Evolutionary conservation across 2,329 filamentous ascomycete species (phyloP).

Genomic region (Cercospora sp.): DNA sequence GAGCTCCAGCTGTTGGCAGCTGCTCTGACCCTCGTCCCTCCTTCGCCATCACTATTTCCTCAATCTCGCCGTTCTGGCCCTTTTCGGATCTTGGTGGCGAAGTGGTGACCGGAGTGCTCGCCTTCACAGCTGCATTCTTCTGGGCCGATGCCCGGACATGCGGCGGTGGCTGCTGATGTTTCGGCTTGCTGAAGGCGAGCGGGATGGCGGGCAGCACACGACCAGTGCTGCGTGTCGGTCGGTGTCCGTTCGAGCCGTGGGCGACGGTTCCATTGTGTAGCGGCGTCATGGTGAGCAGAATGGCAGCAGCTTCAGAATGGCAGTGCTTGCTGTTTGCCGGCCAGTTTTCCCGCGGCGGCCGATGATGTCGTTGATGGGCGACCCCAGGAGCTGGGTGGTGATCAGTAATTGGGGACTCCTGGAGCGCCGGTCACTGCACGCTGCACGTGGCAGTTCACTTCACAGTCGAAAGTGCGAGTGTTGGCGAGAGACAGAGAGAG

Average conservation of each 20-base stretch:
- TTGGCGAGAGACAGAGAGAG: neutral
- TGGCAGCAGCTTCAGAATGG: neutral
- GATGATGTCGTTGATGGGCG: conserved; percentile 3
- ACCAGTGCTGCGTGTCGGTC: conserved; percentile 21
- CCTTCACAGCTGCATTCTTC: conserved; percentile 7
- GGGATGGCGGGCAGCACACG: conserved; percentile 38
- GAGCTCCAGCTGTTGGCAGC: neutral
- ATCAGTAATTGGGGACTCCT: conserved; percentile 25
- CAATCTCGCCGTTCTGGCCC: conserved; percentile 3
- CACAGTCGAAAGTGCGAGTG: conserved; percentile 2
- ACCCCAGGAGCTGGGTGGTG: conserved; percentile 15
- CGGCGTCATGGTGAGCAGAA: conserved; percentile 26
- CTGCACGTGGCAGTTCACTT: conserved; percentile 6
- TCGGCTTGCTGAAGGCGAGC: conserved; percentile 33
- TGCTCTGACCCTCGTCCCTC: neutral
- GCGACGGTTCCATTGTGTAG: conserved; percentile 18
- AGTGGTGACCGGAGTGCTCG: conserved; percentile 2
- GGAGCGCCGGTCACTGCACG: conserved; percentile 25
- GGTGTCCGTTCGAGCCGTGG: conserved; percentile 20
- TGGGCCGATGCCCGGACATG: conserved; percentile 22
- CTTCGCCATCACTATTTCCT: neutral
- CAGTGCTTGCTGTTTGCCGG: neutral
- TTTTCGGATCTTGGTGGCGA: conserved; percentile 14
- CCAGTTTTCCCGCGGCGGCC: neutral
- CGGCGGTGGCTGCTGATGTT: conserved; percentile 5